Evolutionary conservation across 73 alveolate genomes (phyloP).

Genomic region (Tetrahymena thermophila): DNA sequence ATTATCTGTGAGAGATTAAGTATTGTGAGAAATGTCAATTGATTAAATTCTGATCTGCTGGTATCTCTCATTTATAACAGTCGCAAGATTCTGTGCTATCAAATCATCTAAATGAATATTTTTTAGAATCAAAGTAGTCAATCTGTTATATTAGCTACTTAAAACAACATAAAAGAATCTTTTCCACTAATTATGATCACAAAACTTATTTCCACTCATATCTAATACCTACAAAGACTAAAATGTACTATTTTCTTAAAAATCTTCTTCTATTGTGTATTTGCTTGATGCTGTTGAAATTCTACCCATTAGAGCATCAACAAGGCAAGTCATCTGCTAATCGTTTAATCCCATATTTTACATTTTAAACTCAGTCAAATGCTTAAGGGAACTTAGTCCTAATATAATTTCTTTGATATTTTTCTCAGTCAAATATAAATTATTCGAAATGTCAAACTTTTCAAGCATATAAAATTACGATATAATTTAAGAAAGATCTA

Average conservation of each 20-base stretch:
- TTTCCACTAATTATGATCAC: not conserved
- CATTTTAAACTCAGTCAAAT: not conserved
- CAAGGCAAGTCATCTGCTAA: not conserved
- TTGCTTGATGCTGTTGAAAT: not conserved
- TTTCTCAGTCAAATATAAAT: not conserved
- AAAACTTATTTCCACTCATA: not conserved
- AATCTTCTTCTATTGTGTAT: not conserved
- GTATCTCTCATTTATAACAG: not conserved
- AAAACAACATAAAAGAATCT: not conserved
- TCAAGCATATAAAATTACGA: not conserved
- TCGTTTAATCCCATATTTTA: not conserved
- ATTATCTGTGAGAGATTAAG: not conserved
- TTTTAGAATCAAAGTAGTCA: not conserved
- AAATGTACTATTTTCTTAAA: not conserved
- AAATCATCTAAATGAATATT: not conserved
- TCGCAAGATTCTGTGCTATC: not conserved
- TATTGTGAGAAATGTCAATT: not conserved
- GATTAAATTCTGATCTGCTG: not conserved
- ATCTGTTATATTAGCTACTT: not conserved
- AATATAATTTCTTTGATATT: not conserved
- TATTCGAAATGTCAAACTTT: not conserved
- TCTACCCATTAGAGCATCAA: not conserved
- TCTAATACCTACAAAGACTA: not conserved
- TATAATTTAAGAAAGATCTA: not conserved
- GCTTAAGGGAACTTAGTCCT: not conserved